Evolutionary conservation across 2,329 filamentous ascomycete genomes (phyloP), one percentile per base, ranked within the genome.

Genomic region (Bipolaris victoriae): DNA sequence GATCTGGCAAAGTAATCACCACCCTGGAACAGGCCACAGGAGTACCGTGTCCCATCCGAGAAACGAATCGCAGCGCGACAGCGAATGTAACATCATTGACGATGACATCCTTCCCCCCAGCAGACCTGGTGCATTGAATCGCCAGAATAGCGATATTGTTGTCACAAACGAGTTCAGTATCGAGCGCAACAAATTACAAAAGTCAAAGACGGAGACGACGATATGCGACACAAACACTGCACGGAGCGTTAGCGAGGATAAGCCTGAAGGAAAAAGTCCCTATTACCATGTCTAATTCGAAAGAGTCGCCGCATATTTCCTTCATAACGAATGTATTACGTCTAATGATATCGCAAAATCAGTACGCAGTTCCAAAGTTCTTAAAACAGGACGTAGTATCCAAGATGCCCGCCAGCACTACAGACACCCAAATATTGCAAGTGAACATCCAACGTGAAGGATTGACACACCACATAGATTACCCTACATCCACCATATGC

Each of bases 131-230:
- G 39, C 49, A 7, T 52, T 51, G 10, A 54, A 57, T 33, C 61
- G 57, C 24, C 52, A 54, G 26, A 57, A 52, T 13, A 67, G 61
- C 45, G 53, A 53, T 16, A 68, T 68, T 20, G 55, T 63, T n/a
- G 54, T 68, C 24, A 64, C 48, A n/a, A 67, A 62, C 39, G 66
- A 69, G 26, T 64, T 67, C 49, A 64, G 58, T 20, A 61, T 65
- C 7, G 58, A 61, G 36, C 56, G 55, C 26, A 55, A 60, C 24
- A 49, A 57, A 9, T 18, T 54, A n/a, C 47, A 45, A 33, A 57
- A 61, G 29, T 47, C 47, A 26, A 53, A 52, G 36, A 61, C 36
- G 16, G 55, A 57, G 20, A 52, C 52, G n/a, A 45, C 35, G 33
- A 50, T 45, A 16, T 53, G 45, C 22, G 53, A 61, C 16, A 58